Base-by-base conservation (phyloP, 1,139 yeast species). In the Blastobotrys petasosporus region DNA sequence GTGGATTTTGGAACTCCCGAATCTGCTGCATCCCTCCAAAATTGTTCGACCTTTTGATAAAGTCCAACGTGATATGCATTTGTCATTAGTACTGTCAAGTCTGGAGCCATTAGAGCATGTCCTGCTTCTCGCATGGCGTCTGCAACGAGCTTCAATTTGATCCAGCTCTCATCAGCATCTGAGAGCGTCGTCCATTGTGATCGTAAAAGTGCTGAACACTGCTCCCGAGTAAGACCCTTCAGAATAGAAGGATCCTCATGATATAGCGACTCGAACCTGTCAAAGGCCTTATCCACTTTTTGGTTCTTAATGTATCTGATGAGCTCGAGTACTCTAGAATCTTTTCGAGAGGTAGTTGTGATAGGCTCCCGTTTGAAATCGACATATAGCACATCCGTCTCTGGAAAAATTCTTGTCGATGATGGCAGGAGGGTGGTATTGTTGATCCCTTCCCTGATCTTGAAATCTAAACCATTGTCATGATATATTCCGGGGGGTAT, bases 51-150 rank as follows among this genome's bases (percentile, higher is more conserved):
- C 2, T 44, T 47, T 1, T 47, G 44, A 31, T 48, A 45, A 10
- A 57, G 50, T 13, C 56, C 52, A 15, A 60, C 53, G 32, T 56
- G 54, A 30, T 58, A 55, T 15, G 67, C 66, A 6, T 54, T 49
- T 16, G 56, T 55, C 29, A 65, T 60, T 31, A 65, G 42, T 7
- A 39, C 41, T 1, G 62, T 51, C 42, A 58, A 62, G 44, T 62
- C 67, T 12, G 37, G 39, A 2, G 64, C 49, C 3, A 49, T 47
- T 10, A 60, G 52, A 17, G 34, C 38, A 30, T 49, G 51, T 2
- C 59, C 62, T 1, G 54, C 48, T 7, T 47, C 45, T 7, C 48
- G 39, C 54, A 61, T 55, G 4, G 55, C 53, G 23, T 30, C 23
- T 4, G 50, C 48, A 12, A 54, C 23, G 16, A 31, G 16, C 17